A percentile compares a stretch with the other conserved stretches of the same genome.
Conservation (phyloP, 2,329 filamentous ascomycete genomes). For the Colletotrichum sidae region DNA sequence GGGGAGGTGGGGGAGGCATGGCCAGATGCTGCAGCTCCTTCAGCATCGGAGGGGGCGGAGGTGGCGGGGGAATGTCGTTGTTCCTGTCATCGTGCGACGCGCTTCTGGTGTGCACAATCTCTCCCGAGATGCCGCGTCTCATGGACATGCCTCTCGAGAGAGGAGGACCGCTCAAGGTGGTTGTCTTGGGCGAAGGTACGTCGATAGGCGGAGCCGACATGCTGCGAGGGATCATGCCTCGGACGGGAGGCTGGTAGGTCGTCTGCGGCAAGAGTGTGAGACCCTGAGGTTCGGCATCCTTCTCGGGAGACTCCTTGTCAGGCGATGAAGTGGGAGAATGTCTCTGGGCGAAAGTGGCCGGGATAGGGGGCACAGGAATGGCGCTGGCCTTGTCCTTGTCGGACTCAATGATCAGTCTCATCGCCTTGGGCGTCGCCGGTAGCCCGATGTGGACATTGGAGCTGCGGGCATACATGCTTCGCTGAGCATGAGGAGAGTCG, state of each 20-base stretch:
- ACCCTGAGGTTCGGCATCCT: slow-evolving; percentile 45
- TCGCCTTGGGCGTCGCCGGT: slow-evolving; percentile 91
- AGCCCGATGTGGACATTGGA: slow-evolving; percentile 73
- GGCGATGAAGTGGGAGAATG: slow-evolving; percentile 54
- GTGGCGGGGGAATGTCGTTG: slow-evolving; percentile 59
- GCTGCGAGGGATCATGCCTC: slow-evolving; percentile 65
- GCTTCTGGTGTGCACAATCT: slow-evolving; percentile 42
- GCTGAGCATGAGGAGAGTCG: slow-evolving; percentile 59
- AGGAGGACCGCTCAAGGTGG: slow-evolving; percentile 40
- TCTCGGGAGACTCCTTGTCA: slow-evolving; percentile 48
- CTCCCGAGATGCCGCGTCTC: slow-evolving; percentile 51
- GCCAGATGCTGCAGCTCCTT: slow-evolving; percentile 74
- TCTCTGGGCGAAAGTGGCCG: slow-evolving; percentile 58
- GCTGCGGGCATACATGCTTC: slow-evolving; percentile 61
- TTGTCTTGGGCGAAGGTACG: slow-evolving; percentile 50
- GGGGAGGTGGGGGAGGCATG: slow-evolving; percentile 70
- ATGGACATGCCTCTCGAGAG: slow-evolving; percentile 44
- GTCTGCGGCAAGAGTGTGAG: slow-evolving; percentile 62
- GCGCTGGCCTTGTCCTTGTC: slow-evolving; percentile 55
- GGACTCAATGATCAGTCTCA: slow-evolving; percentile 81
- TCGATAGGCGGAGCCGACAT: slow-evolving; percentile 65
- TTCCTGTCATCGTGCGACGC: slow-evolving; percentile 47
- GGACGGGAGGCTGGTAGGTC: slow-evolving; percentile 59
- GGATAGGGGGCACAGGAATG: slow-evolving; percentile 60
- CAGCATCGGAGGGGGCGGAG: slow-evolving; percentile 62